Base-by-base conservation (phyloP, 495 filamentous ascomycete genomes). In the Tuber indicum region DNA sequence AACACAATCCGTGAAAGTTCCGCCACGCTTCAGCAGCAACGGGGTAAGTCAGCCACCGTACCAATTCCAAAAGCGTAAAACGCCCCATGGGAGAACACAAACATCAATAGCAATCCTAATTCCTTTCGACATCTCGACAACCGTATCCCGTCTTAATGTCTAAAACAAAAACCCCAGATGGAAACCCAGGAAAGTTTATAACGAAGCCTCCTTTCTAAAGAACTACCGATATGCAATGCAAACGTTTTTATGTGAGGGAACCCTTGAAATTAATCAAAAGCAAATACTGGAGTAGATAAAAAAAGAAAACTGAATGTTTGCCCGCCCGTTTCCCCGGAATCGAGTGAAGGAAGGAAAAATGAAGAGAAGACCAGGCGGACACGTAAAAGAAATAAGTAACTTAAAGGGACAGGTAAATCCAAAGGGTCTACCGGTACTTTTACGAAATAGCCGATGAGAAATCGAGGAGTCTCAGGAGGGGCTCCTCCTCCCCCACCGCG, bases 1-100 rank as follows among this genome's bases (percentile, higher is more conserved):
- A 52, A 92, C 89, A 79, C 89, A 91, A 83, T 91, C 91, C 62
- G 91, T 91, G 82, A 92, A 92, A 39, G 91, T 92, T 77, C 91
- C 91, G 76, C 91, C 91, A 42, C 91, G 88, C 87, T 88, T 72
- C 47, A 66, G 32, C 43, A 32, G 52, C 16, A 42, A 49, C 46
- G 23, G 44, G 10, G 19, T 58, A 47, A 36, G 58, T 46, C 66
- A 66, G 26, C 26, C 3, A 75, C 26, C 17, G 69, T 39, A 17
- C 12, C 16, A 39, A 9, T 43, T 73, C 58, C 42, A 75, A 74
- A 66, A 36, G 32, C 0, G 32, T 66, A 4, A 66, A 66, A 36
- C 14, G 32, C 58, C 58, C 16, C 58, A 66, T 36, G 21, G 45
- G 58, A 36, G 72, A 47, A 3, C 41, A 78, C 82, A n/a, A 72